Base-by-base conservation (phyloP, 805 yeast species). In the Monosporozyma siamensis region DNA sequence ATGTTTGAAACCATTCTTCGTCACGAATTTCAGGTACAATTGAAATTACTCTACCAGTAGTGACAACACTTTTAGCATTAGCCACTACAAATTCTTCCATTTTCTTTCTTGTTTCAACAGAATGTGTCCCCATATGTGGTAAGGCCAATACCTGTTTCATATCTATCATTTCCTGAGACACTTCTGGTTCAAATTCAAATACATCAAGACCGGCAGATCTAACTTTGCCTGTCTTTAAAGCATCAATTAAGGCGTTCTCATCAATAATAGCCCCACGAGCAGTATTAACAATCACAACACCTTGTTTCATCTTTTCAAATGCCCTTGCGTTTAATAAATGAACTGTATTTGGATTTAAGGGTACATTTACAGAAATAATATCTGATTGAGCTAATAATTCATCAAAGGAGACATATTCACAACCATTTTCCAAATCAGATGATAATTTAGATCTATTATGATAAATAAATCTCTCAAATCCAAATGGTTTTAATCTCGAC, bases 101-200 rank as follows among this genome's bases (percentile, higher is more conserved):
- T 52, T 74, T 73, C 51, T 69, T 65, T 55, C 82, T 75, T 3
- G 95, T 82, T 63, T 87, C 94, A 41, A 64, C 63, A 4, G 90
- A 69, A 58, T 78, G 78, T 0, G 95, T 85, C 22, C 95, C 97
- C 82, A 85, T 78, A 60, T 88, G 97, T 12, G 97, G 97, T 50
- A 84, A 67, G 27, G 84, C 74, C 10, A 82, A 70, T n/a, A 79
- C 85, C 48, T 81, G 80, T 11, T 84, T 82, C 63, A 81, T 63
- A 24, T 67, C 65, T 39, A 72, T 63, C 48, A 83, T 65, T 46
- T 82, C 88, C 55, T 71, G 63, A 34, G 81, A 72, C n/a, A 77
- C 82, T 48, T 75, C 56, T 9, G 94, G 94, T 61, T 83, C 94
- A 48, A 68, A 63, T 59, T 82, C 89, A 59, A 80, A 78, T 23